Conservation (phyloP, 176 grass and related monocot genomes). For the Dendrocalamus sinicus region DNA sequence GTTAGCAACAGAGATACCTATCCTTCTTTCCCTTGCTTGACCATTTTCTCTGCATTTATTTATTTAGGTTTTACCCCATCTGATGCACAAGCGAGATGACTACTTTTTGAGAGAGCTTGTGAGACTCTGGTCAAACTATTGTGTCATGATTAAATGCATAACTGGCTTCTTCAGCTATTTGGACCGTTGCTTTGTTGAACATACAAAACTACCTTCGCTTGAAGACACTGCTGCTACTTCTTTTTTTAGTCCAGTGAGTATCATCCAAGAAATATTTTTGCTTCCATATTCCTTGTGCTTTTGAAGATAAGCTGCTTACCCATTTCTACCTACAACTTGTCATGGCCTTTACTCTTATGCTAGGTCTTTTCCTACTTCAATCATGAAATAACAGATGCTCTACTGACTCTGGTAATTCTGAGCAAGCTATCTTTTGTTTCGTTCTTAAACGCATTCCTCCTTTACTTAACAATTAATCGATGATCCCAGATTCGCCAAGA, state of each 20-base stretch:
- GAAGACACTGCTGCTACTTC: slow-evolving; percentile 50
- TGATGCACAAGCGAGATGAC: slow-evolving; percentile 50
- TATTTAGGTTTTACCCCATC: slow-evolving; percentile 61
- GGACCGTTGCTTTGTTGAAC: slow-evolving; percentile 51
- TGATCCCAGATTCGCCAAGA: slow-evolving; percentile 56
- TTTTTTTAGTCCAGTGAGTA: slow-evolving; percentile 54
- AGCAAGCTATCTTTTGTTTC: slow-evolving; percentile 10
- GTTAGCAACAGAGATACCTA: slow-evolving; percentile 5
- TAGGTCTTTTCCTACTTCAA: slow-evolving; percentile 63
- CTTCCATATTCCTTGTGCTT: slow-evolving; percentile 23
- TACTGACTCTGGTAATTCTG: slow-evolving; percentile 53
- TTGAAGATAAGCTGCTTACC: slow-evolving; percentile 24
- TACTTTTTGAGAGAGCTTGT: slow-evolving; percentile 51
- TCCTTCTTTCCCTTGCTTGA: slow-evolving; percentile 23
- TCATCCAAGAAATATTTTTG: neutral
- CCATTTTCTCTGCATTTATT: slow-evolving; percentile 8
- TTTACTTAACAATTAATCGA: slow-evolving; percentile 39
- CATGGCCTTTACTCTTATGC: slow-evolving; percentile 33
- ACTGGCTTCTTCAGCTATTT: slow-evolving; percentile 58
- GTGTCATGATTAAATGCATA: slow-evolving; percentile 48
- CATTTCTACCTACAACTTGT: slow-evolving; percentile 19
- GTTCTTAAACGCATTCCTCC: slow-evolving; percentile 28
- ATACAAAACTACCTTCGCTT: slow-evolving; percentile 54
- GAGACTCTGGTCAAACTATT: slow-evolving; percentile 66
- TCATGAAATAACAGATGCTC: slow-evolving; percentile 46